phyloP scores from a whole-genome alignment of 805 yeast species.

The Candida montana region DNA sequence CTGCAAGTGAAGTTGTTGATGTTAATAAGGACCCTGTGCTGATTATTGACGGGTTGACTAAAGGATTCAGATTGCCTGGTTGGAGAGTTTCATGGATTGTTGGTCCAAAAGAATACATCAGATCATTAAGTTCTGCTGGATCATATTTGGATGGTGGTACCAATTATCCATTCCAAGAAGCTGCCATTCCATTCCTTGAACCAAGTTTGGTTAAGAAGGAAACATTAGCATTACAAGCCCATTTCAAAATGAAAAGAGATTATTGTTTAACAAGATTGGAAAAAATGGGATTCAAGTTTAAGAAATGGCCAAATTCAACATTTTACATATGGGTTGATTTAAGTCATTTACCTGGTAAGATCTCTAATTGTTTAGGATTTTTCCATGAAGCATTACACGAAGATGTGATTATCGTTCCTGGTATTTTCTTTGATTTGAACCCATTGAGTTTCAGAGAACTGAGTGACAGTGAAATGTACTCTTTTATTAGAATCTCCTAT shows the following conservation, averaged over 20 bases:
- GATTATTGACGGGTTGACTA: constrained; percentile 55
- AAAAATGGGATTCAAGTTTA: constrained; percentile 50
- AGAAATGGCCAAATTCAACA: constrained; percentile 49
- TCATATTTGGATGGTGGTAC: constrained; percentile 58
- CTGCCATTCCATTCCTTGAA: constrained; percentile 48
- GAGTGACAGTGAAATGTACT: constrained; percentile 55
- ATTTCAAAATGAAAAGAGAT: constrained; percentile 53
- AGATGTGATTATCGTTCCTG: constrained; percentile 56
- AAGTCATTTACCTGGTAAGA: constrained; percentile 48
- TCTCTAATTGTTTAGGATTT: constrained; percentile 53
- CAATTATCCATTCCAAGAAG: constrained; percentile 56
- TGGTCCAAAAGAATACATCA: constrained; percentile 56
- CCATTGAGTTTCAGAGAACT: constrained; percentile 43
- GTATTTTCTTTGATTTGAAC: constrained; percentile 55
- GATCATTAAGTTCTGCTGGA: constrained; percentile 52
- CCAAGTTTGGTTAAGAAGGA: constrained; percentile 46
- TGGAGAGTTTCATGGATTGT: constrained; percentile 62
- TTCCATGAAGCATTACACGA: constrained; percentile 60
- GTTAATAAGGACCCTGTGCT: constrained; percentile 55
- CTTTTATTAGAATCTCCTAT: constrained; percentile 52
- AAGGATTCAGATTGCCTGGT: constrained; percentile 58
- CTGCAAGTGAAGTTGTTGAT: constrained; percentile 47
- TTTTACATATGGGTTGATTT: constrained; percentile 57
- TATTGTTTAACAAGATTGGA: constrained; percentile 43
- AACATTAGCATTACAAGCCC: constrained; percentile 52